Base-by-base conservation (phyloP, 352 stramenopile genomes). In the Phytophthora hibernalis region DNA sequence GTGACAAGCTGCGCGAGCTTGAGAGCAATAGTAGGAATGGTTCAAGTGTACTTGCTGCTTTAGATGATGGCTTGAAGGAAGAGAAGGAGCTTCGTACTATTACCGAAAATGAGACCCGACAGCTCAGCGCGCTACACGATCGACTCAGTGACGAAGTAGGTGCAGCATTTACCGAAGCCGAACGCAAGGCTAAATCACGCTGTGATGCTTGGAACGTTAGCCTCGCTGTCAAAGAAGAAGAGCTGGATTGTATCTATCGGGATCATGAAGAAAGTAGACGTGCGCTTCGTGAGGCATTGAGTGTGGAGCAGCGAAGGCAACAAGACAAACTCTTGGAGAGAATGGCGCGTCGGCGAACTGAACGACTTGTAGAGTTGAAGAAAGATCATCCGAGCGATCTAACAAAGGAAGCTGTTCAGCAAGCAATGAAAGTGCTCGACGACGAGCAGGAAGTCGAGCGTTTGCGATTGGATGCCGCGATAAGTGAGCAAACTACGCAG, bases 291-390 rank as follows among this genome's bases (percentile, higher is more conserved):
- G 47, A 56, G 16, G 52, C 74, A 7, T 31, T 84, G 20, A 54
- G 50, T 3, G 51, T 72, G 1, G 76, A 84, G 42, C 61, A 76
- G 7, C 47, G 55, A 21, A 65, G 72, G 11, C 76, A 81, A n/a
- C 64, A 72, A 57, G 67, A 77, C 35, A 83, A 81, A 50, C 37
- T 83, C 15, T 24, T 70, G 13, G 76, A 79, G 22, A 54, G 70
- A 2, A 61, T 69, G 22, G 66, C 57, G 6, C 74, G 56, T 30
- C 52, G 65, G 15, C 56, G 70, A 26, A 49, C 45, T 0, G 65
- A 68, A 28, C 37, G 51, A 26, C 47, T 70, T 35, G 45, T 33
- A 0, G 63, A 72, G 9, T 16, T 74, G 22, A 66, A 72, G 21
- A 44, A 26, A 51, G 47, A 61, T 2, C 33, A 65, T 15, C n/a